Percentiles rank a stretch among this genome's conserved stretches.
Conservation (phyloP, 2,329 filamentous ascomycete genomes). For the Aspergillus sp. region DNA sequence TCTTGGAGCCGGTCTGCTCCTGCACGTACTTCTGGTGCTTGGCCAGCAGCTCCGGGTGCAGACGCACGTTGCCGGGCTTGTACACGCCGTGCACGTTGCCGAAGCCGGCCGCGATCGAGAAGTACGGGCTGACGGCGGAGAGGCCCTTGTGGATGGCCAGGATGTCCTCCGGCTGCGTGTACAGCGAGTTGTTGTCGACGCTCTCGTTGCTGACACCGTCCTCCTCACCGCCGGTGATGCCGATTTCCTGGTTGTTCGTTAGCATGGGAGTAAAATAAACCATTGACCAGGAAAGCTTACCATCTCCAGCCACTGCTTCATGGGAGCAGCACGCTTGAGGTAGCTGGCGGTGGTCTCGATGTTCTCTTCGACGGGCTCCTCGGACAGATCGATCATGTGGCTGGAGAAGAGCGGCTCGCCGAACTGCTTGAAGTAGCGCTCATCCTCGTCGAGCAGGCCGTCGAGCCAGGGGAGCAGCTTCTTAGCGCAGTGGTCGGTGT, state of each 20-base stretch:
- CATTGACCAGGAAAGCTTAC: slow-evolving; percentile 36
- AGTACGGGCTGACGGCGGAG: slow-evolving; percentile 80
- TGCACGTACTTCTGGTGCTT: slow-evolving; percentile 94
- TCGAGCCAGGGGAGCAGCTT: slow-evolving; percentile 98
- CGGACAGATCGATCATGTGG: slow-evolving; percentile 98
- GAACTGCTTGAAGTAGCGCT: slow-evolving; percentile 87
- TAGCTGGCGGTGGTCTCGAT: slow-evolving; percentile 86
- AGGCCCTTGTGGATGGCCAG: slow-evolving; percentile 83
- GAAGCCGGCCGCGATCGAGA: slow-evolving; percentile 96
- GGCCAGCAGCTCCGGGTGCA: slow-evolving; percentile 87
- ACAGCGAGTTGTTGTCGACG: slow-evolving; percentile 92
- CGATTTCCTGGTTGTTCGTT: slow-evolving; percentile 53
- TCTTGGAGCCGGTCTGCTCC: slow-evolving; percentile 60
- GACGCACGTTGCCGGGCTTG: slow-evolving; percentile 94
- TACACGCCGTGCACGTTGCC: slow-evolving; percentile 99
- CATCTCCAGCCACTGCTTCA: slow-evolving; percentile 99
- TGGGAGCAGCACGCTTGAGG: slow-evolving; percentile 83
- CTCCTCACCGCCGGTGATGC: slow-evolving; percentile 94
- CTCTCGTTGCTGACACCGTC: slow-evolving; percentile 98
- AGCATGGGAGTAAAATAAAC: background rate
- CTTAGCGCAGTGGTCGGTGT: slow-evolving; percentile 99
- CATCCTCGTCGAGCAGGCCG: slow-evolving; percentile 88
- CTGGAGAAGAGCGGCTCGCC: slow-evolving; percentile 88
- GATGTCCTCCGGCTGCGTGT: slow-evolving; percentile 97
- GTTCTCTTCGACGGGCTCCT: slow-evolving; percentile 85